These are phyloP conservation scores for Cyclostephanos tholiformis DNA, from an alignment of 108 stramenopile genomes.

Conservation along the genomic window DNA sequence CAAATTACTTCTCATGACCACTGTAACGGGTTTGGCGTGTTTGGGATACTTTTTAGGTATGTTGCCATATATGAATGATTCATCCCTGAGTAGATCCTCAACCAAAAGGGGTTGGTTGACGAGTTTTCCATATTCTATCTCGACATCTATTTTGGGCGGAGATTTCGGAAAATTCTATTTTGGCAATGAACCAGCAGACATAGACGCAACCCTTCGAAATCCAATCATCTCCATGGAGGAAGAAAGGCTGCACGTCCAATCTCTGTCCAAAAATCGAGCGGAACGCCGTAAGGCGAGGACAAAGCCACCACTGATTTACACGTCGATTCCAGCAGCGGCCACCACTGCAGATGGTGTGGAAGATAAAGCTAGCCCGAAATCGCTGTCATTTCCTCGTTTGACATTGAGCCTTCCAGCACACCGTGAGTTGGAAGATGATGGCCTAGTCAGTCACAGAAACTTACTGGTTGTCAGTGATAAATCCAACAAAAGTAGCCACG, in stretches of 20 bases:
- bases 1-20: slow-evolving; percentile 14
- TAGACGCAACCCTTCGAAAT: not conserved
- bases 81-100: not conserved
- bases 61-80: slow-evolving; percentile 14
- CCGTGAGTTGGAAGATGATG: slow-evolving; percentile 24
- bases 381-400: slow-evolving; percentile 15
- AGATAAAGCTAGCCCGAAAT: not conserved
- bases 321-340: not conserved
- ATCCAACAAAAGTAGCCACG: not conserved
- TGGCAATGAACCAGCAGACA: slow-evolving; percentile 2
- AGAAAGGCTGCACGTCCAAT: slow-evolving; percentile 22
- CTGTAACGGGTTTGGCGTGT: slow-evolving; percentile 16
- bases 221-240: slow-evolving; percentile 25
- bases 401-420: slow-evolving; percentile 36
- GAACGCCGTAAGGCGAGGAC: slow-evolving; percentile 32
- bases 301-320: slow-evolving; percentile 8
- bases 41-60: slow-evolving; percentile 27
- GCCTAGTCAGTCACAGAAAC: not conserved
- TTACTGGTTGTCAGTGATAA: not conserved
- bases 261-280: slow-evolving; percentile 16
- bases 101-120: slow-evolving; percentile 24
- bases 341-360: not conserved
- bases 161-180: not conserved
- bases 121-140: slow-evolving; percentile 23
- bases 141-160: not conserved